These are phyloP conservation scores for Euphorbia celastroides DNA, from an alignment of 441 rosid species.

Conservation along the genomic window DNA sequence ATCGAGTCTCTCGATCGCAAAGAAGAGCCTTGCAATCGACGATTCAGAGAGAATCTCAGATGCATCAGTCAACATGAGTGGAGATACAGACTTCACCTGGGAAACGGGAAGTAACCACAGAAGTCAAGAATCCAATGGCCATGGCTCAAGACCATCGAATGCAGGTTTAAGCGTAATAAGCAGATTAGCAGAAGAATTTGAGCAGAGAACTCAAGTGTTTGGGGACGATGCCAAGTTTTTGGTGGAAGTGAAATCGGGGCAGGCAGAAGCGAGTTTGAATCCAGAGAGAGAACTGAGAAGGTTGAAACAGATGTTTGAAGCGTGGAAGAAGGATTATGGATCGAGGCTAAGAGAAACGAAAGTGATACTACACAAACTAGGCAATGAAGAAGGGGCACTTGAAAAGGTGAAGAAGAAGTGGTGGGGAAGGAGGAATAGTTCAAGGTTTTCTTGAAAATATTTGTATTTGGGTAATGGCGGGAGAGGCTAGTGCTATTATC, in stretches of 20 bases:
- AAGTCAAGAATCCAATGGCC: slow-evolving; percentile 59
- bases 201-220: slow-evolving; percentile 96
- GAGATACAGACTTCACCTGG: slow-evolving; percentile 60
- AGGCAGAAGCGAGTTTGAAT: slow-evolving; percentile 86
- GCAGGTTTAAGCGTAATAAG: slow-evolving; percentile 86
- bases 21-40: slow-evolving; percentile 87
- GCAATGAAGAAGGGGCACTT: slow-evolving; percentile 66
- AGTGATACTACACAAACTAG: slow-evolving; percentile 78
- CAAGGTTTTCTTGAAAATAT: slow-evolving; percentile 35
- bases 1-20: slow-evolving; percentile 94
- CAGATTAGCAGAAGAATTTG: slow-evolving; percentile 89
- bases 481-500: slow-evolving; percentile 4
- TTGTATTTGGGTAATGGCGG: background rate
- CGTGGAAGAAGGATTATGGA: slow-evolving; percentile 97
- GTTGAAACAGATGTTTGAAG: slow-evolving; percentile 93
- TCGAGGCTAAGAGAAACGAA: slow-evolving; percentile 79
- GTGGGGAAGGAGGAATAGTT: slow-evolving; percentile 97
- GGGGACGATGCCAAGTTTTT: slow-evolving; percentile 95
- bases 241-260: slow-evolving; percentile 97
- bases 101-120: slow-evolving; percentile 55
- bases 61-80: slow-evolving; percentile 80
- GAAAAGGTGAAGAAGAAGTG: slow-evolving; percentile 80
- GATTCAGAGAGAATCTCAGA: slow-evolving; percentile 86
- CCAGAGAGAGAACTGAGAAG: slow-evolving; percentile 85
- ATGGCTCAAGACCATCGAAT: slow-evolving; percentile 57